A percentile compares a stretch with the other conserved stretches of the same genome.
Evolutionary conservation across 2,329 filamentous ascomycete genomes (phyloP).

Genomic region (Fusarium subglutinans): DNA sequence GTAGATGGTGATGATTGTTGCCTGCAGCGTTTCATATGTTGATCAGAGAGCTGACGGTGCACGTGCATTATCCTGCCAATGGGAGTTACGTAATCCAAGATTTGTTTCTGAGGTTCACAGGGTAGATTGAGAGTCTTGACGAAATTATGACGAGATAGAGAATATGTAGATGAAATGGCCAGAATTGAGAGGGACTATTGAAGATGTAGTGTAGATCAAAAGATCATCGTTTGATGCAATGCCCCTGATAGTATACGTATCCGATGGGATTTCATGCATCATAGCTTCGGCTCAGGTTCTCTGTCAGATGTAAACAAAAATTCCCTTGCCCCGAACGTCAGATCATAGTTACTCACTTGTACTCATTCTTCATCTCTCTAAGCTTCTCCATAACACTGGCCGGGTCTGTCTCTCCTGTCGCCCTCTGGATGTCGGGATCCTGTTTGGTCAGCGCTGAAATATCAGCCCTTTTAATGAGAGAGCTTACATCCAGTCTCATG

Average conservation of each 20-base stretch:
- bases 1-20: neutral
- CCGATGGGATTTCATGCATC: neutral
- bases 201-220: neutral
- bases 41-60: neutral
- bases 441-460: neutral
- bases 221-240: too few species aligned
- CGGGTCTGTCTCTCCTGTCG: neutral
- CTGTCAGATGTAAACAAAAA: neutral
- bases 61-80: neutral
- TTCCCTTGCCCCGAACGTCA: accelerated
- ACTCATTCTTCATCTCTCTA: neutral
- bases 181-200: too few species aligned
- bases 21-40: neutral
- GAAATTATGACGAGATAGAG: neutral
- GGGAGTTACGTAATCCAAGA: neutral
- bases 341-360: neutral
- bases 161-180: neutral
- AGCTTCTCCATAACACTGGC: neutral
- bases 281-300: neutral
- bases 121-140: neutral
- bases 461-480: accelerated
- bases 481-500: neutral
- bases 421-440: neutral
- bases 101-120: neutral
- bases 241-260: too few species aligned